Base-by-base conservation (phyloP, 805 yeast genomes). In the Starmerella riodocensis region DNA sequence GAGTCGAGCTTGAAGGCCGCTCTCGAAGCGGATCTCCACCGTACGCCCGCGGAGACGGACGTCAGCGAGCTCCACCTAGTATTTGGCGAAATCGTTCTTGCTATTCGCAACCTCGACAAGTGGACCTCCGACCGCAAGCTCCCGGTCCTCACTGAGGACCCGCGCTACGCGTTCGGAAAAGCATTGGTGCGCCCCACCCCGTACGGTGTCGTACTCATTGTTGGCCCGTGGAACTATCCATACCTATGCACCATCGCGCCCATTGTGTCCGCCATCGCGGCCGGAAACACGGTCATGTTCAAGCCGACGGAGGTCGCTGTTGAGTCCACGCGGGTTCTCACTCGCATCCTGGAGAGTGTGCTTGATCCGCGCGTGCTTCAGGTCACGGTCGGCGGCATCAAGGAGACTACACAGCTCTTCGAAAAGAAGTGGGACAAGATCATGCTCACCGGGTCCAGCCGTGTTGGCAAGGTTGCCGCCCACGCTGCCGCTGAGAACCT, bases 201-300 rank as follows among this genome's bases (percentile, higher is more conserved):
- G 12, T 50, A 51, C 34, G 97, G 96, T 4, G 69, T 71, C 2
- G 78, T 78, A 3, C 66, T 85, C 43, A 65, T 88, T 36, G 74
- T 86, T 35, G 63, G 78, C 3, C 88, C 94, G 0, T 83, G 78
- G 70, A 83, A 83, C 60, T 84, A 75, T 56, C 94, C 97, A 1
- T 56, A 80, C 32, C 43, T 70, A 21, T 62, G 88, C 43, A 52
- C 81, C 0, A 43, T 84, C 9, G 64, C 69, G 24, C 84, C 95
- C 0, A 53, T 85, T 19, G 66, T 75, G 28, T 82, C 83, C 17
- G 94, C 94, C 2, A 61, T 88, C 47, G 83, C 93, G 2, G 81
- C 78, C 17, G 96, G 96, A 11, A 85, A 86, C 57, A 65, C 76
- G 13, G 88, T 81, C 21, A 73, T 80, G 17, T 61, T 77, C 50